Evolutionary conservation across 2,329 filamentous ascomycete species (phyloP), one percentile per base, ranked within the genome.

Genomic region (Neonectria neomacrospora): DNA sequence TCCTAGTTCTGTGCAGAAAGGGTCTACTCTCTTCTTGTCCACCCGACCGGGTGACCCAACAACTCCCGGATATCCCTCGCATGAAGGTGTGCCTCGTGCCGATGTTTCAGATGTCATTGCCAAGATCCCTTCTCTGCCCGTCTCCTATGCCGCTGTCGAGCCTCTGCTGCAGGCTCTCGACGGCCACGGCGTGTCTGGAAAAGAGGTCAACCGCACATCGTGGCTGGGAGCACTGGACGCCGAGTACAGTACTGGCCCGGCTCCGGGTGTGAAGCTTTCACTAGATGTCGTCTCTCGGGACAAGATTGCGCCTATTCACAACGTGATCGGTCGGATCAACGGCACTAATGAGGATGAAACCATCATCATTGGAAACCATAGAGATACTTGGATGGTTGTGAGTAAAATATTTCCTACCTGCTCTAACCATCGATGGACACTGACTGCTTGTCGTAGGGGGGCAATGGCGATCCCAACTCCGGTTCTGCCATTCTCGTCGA

Each of bases 391-490:
- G 70, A 72, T 72, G 70, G 63, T 72, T 14, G 70, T 72, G 39
- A 71, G 70, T 72, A n/a, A 5, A 16, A 8, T 3, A 14, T 16
- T 6, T n/a, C 6, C 14, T 9, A 14, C 14, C n/a, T 37, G 12
- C 7, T 34, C 3, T 16, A 34, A 34, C 12, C 5, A 2, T 12
- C 18, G 7, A n/a, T 62, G 34, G 6, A 1, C 1, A 22, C 8
- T 47, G 12, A 47, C 11, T 44, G 8, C 3, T 8, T 7, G 4
- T 3, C 16, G 12, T 26, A 72, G 70, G 92, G 93, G n/a, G 92
- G 93, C 23, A 91, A 92, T n/a, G 91, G 86, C 3, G 92, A 96
- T 68, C 93, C 93, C 0, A 94, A 94, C 78, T 92, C 90, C 64
- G 93, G 93, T 54, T 92, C 90, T 9, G 91, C 93, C 1, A 87